Evolutionary conservation across 495 filamentous ascomycete genomes (phyloP), one percentile per base, ranked within the genome.

Genomic region (Podospora appendiculata): DNA sequence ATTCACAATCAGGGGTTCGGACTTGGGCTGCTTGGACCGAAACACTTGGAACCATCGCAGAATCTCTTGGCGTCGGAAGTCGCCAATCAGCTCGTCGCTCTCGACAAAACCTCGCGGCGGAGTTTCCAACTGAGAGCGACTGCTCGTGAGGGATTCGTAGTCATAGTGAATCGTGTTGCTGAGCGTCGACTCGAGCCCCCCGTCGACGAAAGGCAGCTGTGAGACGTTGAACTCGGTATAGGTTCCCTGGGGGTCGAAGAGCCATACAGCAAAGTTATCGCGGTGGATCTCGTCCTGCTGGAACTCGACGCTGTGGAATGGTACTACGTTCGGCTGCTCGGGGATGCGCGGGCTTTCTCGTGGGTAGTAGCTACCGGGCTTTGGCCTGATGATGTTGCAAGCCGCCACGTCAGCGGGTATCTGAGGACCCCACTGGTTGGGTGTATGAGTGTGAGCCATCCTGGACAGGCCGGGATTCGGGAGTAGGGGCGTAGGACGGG

Each of bases 1-100:
- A 32, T 80, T 78, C 47, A 82, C 84, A 53, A 91, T 86, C 35
- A 83, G 81, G 47, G 83, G 82, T 18, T 82, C 79, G 14, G 84
- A 81, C 9, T 81, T 82, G 13, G 85, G 84, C 58, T 89, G 84
- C 51, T 86, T 86, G 6, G 79, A 81, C 58, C 90, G 85, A 62
- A 87, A 89, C 59, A 86, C 80, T 12, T 83, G 79, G 64, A 96
- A 89, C 42, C 89, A 78, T 41, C 85, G 82, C 10, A 95, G 67
- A 11, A 98, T 62, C 41, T 90, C 84, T 58, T 86, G 81, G 13
- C 89, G 82, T 54, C 92, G 91, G 55, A 88, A 82, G 58, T 95
- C 90, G 3, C 88, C 91, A 43, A 98, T 73, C 38, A 88, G 74
- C 34, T 88, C 85, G 55, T 90, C 86, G 17, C 83, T 79, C 13